These are phyloP conservation scores for Apophysomyces variabilis DNA, from an alignment of 371 early-diverging fungal genomes.

Conservation along the genomic window DNA sequence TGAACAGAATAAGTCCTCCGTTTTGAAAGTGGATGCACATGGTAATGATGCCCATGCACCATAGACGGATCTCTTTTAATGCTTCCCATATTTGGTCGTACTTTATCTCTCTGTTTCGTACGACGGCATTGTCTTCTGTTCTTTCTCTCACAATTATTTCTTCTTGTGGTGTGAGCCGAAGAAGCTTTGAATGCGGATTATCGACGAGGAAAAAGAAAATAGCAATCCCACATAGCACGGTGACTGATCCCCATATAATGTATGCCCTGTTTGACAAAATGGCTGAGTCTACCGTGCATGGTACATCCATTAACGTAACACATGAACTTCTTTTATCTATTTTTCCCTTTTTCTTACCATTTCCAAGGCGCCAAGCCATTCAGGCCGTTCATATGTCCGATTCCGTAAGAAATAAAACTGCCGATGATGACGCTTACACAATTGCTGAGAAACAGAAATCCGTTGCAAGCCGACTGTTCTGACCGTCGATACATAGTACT, in stretches of 20 bases:
- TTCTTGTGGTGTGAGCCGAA: slow-evolving; percentile 37
- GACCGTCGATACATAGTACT: slow-evolving; percentile 38
- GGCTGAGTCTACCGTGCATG: slow-evolving; percentile 3
- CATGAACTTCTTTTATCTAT: not conserved
- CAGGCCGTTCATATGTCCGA: slow-evolving; percentile 26
- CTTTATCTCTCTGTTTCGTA: slow-evolving; percentile 31
- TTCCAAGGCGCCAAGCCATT: slow-evolving; percentile 27
- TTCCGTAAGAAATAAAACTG: slow-evolving; percentile 37
- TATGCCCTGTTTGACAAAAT: slow-evolving; percentile 30
- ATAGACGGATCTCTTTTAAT: slow-evolving; percentile 39
- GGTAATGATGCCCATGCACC: slow-evolving; percentile 24
- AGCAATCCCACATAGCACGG: slow-evolving; percentile 34
- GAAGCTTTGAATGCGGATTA: slow-evolving; percentile 26
- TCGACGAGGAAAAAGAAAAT: slow-evolving; percentile 40
- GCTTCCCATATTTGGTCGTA: slow-evolving; percentile 37
- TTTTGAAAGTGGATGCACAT: slow-evolving; percentile 34
- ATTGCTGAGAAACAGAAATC: slow-evolving; percentile 39
- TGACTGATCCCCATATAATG: slow-evolving; percentile 39
- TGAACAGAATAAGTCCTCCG: slow-evolving; percentile 43
- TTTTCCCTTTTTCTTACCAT: slow-evolving; percentile 20
- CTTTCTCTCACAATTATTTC: slow-evolving; percentile 38
- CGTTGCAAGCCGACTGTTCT: slow-evolving; percentile 36
- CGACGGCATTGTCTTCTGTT: slow-evolving; percentile 39
- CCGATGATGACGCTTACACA: slow-evolving; percentile 26
- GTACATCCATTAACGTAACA: not conserved